Evolutionary conservation across 2,329 filamentous ascomycete species (phyloP), one percentile per base, ranked within the genome.

Genomic region (Colletotrichum orchidophilum): DNA sequence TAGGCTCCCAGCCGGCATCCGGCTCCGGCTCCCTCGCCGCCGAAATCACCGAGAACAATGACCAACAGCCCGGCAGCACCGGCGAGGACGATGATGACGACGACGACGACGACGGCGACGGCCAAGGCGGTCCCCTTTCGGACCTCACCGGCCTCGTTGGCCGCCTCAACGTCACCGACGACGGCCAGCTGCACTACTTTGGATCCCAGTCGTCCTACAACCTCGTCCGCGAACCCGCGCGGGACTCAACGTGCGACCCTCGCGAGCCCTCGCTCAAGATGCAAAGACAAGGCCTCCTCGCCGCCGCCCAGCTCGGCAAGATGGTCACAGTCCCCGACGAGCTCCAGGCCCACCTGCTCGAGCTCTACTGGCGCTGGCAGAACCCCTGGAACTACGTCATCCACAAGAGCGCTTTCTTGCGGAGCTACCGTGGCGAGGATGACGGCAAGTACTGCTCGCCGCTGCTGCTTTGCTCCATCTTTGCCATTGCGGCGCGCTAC

Each of bases 351-450:
- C 77, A 78, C 33, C 69, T 78, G 0, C 73, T 78, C 8, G 73
- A 75, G 6, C 65, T 78, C 1, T 78, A 74, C 39, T 78, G 74
- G 73, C 55, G 61, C 4, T 78, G 77, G 77, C 75, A 76, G 46
- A 78, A 78, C 13, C 71, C 75, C 0, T 78, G 77, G 76, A 72
- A 73, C n/a, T 77, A 77, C 27, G 55, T 78, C 13, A 69, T 78
- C 1, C 72, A 75, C 52, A 75, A 76, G 8, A 73, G 62, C 5
- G 57, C 69, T 0, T 78, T 78, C 26, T 42, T 73, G 24, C 46
- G 55, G 13, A 75, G 71, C 26, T 73, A 72, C n/a, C 46, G 63
- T 1, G 71, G 53, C 3, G 55, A 71, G 12, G 65, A 65, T 5
- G 59, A 66, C 5, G 73, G 76, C 9, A 53, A 53, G 27, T 60